Conservation (phyloP, 352 stramenopile genomes). For the Phytophthora megakarya region DNA sequence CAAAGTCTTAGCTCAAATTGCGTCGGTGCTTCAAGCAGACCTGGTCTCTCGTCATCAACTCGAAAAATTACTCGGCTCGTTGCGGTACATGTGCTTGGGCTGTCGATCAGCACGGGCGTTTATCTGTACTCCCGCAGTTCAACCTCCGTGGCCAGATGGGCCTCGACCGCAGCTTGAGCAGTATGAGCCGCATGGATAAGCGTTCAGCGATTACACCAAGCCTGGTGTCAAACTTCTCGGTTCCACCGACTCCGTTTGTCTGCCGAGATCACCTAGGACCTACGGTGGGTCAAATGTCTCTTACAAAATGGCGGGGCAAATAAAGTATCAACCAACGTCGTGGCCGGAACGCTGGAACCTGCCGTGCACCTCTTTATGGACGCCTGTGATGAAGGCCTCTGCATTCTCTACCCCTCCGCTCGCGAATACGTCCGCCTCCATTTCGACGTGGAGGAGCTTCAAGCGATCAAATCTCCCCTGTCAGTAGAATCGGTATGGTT, state of each 20-base stretch:
- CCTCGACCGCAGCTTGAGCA: too few relatives aligned
- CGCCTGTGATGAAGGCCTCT: not conserved
- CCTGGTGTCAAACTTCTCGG: not conserved
- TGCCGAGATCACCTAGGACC: not conserved
- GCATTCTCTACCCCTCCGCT: slow-evolving; percentile 1
- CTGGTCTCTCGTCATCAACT: slow-evolving; percentile 3
- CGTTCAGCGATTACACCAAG: slow-evolving; percentile 12
- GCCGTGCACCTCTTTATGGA: slow-evolving; percentile 13
- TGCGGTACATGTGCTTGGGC: slow-evolving; percentile 33
- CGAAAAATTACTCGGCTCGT: slow-evolving; percentile 25
- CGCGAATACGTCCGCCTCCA: slow-evolving; percentile 12
- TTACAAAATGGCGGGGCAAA: not conserved
- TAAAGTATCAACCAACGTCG: slow-evolving; percentile 1
- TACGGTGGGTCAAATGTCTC: slow-evolving; percentile 7
- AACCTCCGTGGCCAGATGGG: too few relatives aligned
- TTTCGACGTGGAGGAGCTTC: slow-evolving; percentile 7
- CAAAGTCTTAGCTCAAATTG: slow-evolving; percentile 13
- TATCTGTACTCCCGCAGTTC: too few relatives aligned
- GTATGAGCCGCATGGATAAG: too few relatives aligned
- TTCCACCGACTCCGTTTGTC: not conserved
- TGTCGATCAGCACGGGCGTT: slow-evolving; percentile 16
- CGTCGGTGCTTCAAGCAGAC: not conserved
- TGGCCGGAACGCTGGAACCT: not conserved
- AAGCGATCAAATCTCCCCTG: not conserved
- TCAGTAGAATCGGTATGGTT: not conserved